Base-by-base conservation (phyloP, 129 eudicot species). In the Tanacetum coccineum region DNA sequence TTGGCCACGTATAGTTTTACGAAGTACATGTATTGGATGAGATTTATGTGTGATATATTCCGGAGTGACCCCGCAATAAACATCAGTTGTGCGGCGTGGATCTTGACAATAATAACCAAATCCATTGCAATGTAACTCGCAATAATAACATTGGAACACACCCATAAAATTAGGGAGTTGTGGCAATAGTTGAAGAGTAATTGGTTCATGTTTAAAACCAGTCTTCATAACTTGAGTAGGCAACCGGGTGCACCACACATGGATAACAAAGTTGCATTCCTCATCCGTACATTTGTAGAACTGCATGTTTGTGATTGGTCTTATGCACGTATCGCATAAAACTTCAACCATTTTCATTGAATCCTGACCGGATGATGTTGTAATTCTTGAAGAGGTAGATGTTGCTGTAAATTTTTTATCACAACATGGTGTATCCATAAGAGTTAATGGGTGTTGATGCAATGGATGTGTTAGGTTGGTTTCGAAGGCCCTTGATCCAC, bases 401-500 rank as follows among this genome's bases (percentile, higher is more conserved):
- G 14, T 57, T 28, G 63, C 8, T 22, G 25, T 22, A 14, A 8
- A 3, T 20, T 59, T 15, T 3, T 13, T 20, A 70, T 55, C 3
- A 13, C 17, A 1, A 39, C 14, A 10, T 44, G 25, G 25, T 22
- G 25, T 4, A 52, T 21, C 66, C 51, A 49, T 19, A 0, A 71
- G 59, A 15, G 14, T 22, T 14, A 71, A 13, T 47, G 68, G 81
- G 22, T 70, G 81, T 15, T 48, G 13, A 65, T 70, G 81, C 21
- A 51, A 18, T 2, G 14, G 25, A n/a, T 62, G 66, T 8, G 17
- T 19, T 17, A 54, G 17, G 13, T 12, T 51, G 25, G 1, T 13
- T 10, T 45, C 26, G 57, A 51, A 51, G 15, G 57, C 18, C 20
- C 18, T 15, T 51, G 57, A 51, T 13, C 45, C 17, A 14, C 9